Evolutionary conservation across 805 yeast genomes (phyloP).

Genomic region (Debaryomyces castellii): DNA sequence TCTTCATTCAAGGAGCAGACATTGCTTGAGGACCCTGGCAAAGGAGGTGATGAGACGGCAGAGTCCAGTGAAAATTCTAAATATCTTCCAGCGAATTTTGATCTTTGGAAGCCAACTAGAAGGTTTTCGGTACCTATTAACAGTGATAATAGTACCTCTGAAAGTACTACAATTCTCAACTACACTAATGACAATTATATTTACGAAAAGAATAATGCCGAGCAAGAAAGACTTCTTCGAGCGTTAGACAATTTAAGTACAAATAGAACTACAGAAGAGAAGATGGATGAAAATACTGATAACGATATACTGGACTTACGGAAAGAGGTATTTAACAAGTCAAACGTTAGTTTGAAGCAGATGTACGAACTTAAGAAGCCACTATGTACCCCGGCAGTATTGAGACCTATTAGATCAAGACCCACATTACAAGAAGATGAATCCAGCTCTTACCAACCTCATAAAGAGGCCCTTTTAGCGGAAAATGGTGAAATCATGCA

Average conservation of each 20-base stretch:
- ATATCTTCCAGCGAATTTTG: conserved; percentile 49
- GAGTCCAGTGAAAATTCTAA: conserved; percentile 4
- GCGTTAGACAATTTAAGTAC: conserved; percentile 22
- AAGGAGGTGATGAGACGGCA: conserved; percentile 1
- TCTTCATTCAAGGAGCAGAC: conserved; percentile 1
- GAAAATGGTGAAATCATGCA: conserved; percentile 13
- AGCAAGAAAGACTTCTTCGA: conserved; percentile 16
- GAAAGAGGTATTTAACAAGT: conserved; percentile 1
- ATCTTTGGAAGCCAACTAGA: conserved; percentile 39
- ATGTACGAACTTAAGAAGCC: conserved; percentile 49
- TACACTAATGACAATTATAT: conserved; percentile 21
- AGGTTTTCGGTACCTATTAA: conserved; percentile 27
- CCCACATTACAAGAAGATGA: neutral
- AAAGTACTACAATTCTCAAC: conserved; percentile 10
- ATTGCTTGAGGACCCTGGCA: neutral
- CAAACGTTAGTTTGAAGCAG: conserved; percentile 28
- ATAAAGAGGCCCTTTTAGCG: neutral
- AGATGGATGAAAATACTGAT: conserved; percentile 5
- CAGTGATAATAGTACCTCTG: conserved; percentile 1
- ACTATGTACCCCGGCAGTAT: conserved; percentile 51
- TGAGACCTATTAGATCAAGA: conserved; percentile 34
- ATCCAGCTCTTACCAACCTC: neutral
- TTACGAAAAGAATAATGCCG: conserved; percentile 15
- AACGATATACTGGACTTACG: conserved; percentile 2
- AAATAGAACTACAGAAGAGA: conserved; percentile 19